Evolutionary conservation across 352 stramenopile genomes (phyloP).

Genomic region (Phytophthora nicotianae): DNA sequence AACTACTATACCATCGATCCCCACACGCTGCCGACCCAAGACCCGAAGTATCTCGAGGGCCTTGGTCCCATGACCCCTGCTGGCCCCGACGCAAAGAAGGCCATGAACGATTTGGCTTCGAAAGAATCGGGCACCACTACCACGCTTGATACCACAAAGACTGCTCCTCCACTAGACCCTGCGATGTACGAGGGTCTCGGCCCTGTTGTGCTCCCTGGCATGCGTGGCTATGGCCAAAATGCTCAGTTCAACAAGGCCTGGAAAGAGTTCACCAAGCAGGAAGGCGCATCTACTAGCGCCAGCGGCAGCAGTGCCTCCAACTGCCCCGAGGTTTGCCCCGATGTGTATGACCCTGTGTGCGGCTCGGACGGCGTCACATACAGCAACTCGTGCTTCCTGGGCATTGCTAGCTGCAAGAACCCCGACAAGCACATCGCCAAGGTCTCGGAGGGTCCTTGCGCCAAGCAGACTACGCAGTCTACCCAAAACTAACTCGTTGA

Average conservation of each 20-base stretch:
- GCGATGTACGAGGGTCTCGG: constrained; percentile 10
- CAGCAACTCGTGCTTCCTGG: constrained; percentile 39
- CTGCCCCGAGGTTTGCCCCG: constrained; percentile 34
- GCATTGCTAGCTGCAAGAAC: constrained; percentile 39
- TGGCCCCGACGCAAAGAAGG: not conserved
- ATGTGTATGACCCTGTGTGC: constrained; percentile 38
- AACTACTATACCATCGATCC: not conserved
- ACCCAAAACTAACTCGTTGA: constrained; percentile 3
- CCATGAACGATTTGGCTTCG: not conserved
- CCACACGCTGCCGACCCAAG: not conserved
- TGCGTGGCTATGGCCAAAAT: constrained; percentile 24
- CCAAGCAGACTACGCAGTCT: constrained; percentile 8
- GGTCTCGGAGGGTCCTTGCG: constrained; percentile 24
- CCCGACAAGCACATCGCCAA: constrained; percentile 33
- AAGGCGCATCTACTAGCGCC: not conserved
- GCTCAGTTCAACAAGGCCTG: constrained; percentile 24
- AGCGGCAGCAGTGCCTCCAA: constrained; percentile 9
- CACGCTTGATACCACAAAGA: constrained; percentile 3
- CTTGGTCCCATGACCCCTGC: constrained; percentile 4
- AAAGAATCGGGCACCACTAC: not conserved
- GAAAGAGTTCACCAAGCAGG: constrained; percentile 11
- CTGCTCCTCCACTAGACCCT: not conserved
- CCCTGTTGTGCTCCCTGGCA: constrained; percentile 15
- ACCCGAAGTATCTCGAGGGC: not conserved
- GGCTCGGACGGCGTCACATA: constrained; percentile 42